Conservation (phyloP, 2,329 filamentous ascomycete species). For the Biscogniauxia marginata region DNA sequence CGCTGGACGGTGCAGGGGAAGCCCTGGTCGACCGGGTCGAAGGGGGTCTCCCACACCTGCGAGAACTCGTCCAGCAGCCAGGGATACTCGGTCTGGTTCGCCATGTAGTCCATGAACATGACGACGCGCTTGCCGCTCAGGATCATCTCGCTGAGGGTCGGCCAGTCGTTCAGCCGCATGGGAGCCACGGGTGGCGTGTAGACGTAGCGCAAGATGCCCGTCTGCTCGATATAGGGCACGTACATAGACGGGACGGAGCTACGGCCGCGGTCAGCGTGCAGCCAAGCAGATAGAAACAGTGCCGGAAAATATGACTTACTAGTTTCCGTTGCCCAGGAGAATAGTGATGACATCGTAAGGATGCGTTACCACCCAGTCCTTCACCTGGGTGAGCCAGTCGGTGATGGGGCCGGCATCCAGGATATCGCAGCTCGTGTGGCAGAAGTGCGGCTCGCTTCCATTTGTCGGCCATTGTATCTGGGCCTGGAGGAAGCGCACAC, state of each 20-base stretch:
- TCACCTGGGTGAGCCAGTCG: constrained; percentile 67
- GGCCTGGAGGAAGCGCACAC: constrained; percentile 62
- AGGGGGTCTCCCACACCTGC: constrained; percentile 89
- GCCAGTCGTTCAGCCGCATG: constrained; percentile 76
- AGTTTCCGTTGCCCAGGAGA: constrained; percentile 80
- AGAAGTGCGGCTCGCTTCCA: constrained; percentile 64
- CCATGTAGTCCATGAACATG: constrained; percentile 82
- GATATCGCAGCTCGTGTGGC: constrained; percentile 80
- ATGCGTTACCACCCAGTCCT: constrained; percentile 69
- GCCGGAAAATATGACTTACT: constrained; percentile 32
- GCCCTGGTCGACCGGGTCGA: constrained; percentile 60
- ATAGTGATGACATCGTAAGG: constrained; percentile 89
- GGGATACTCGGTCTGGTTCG: constrained; percentile 73
- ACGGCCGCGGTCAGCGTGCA: constrained; percentile 6
- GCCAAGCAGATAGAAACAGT: neutral
- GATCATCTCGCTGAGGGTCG: constrained; percentile 76
- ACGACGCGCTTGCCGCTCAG: constrained; percentile 68
- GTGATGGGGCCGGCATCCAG: constrained; percentile 78
- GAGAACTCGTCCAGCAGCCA: constrained; percentile 87
- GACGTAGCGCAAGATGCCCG: constrained; percentile 70
- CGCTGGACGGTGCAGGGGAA: constrained; percentile 82
- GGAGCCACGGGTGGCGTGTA: constrained; percentile 71
- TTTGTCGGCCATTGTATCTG: constrained; percentile 60
- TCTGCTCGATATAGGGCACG: constrained; percentile 64
- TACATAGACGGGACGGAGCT: constrained; percentile 60